Base-by-base conservation (phyloP, 2,329 filamentous ascomycete genomes). In the Pseudofabraea citricarpa region DNA sequence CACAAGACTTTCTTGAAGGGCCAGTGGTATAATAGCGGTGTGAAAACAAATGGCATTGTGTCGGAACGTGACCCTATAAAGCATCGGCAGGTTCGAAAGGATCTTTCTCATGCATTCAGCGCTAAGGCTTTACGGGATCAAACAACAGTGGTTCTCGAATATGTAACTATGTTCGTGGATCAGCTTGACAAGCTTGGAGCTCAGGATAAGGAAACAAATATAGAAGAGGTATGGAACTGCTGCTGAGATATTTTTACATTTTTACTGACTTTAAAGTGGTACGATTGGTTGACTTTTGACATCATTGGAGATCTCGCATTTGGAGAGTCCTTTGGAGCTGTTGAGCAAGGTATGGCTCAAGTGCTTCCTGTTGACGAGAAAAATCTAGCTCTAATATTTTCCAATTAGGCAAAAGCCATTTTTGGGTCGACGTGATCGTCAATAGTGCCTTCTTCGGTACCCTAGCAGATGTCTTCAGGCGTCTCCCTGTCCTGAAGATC, bases 101-200 rank as follows among this genome's bases (percentile, higher is more conserved):
- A 29, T 41, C 21, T 43, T 4, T 8, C 9, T 12, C 36, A 23
- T 31, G 9, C 27, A 4, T 42, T 43, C n/a, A 31, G 12, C 35
- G n/a, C 38, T 5, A 31, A 38, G 20, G 36, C 42, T 18, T 36
- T 36, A 12, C n/a, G 32, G 12, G n/a, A 16, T 15, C 32, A 36
- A 10, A 36, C 32, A 5, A 18, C 75, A 3, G 74, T 77, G 20
- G 87, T 90, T 1, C 71, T 96, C 20, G 72, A 75, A 24, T 76
- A 94, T 9, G 77, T 95, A 61, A 96, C 96, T 67, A 81, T 77
- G 56, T 96, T 96, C 58, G 79, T 96, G 49, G 91, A 97, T 63
- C 87, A 95, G 61, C 73, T 96, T 19, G n/a, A 4, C n/a, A 15
- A 12, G 32, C 32, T 16, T 6, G 32, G 32, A 19, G 19, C 32